Base-by-base conservation (phyloP, 2,329 filamentous ascomycete species). In the Scedosporium aurantiacum region DNA sequence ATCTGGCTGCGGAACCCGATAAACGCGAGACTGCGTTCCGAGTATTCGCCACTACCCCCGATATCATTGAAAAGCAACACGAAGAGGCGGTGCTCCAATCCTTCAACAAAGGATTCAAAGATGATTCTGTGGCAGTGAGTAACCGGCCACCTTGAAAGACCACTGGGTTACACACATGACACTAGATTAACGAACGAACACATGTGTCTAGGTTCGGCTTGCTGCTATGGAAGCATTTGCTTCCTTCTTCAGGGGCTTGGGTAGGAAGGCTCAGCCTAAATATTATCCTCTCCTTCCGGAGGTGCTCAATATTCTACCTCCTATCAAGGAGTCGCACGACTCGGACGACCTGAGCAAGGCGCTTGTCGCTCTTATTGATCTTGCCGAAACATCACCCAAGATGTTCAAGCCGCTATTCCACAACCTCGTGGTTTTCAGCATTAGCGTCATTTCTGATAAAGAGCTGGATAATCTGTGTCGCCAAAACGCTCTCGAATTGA, bases 331-430 rank as follows among this genome's bases (percentile, higher is more conserved):
- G 66, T 85, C 88, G 2, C 85, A 89, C 66, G 91, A 99, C 70
- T 94, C 91, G 12, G 93, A 97, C 14, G 87, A 96, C 65, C 84
- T 99, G 16, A 93, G 90, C 66, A 91, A 91, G 71, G 92, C 92
- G 23, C 85, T 99, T 50, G 79, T 97, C 61, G 88, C 93, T 25
- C 82, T 99, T 57, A 97, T 99, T 68, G 94, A 97, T 66, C 82
- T 99, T 61, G 94, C 94, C 45, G 94, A 97, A 74, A 83, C 88
- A n/a, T 89, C 90, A 23, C 91, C 93, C 23, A 95, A 94, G 76
- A 97, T 97, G 92, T 99, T 99, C 78, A 96, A 94, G 76, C 83
- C 82, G 21, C 80, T 96, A n/a, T 99, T 99, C 78, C 88, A 89
- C 70, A 92, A 91, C 69, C 81, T 99, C 3, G 93, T 97, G 59